A percentile compares a stretch with the other conserved stretches of the same genome.
These are phyloP conservation scores for Neofusicoccum umdonicola DNA, from an alignment of 2,329 filamentous ascomycete genomes.

Conservation along the genomic window DNA sequence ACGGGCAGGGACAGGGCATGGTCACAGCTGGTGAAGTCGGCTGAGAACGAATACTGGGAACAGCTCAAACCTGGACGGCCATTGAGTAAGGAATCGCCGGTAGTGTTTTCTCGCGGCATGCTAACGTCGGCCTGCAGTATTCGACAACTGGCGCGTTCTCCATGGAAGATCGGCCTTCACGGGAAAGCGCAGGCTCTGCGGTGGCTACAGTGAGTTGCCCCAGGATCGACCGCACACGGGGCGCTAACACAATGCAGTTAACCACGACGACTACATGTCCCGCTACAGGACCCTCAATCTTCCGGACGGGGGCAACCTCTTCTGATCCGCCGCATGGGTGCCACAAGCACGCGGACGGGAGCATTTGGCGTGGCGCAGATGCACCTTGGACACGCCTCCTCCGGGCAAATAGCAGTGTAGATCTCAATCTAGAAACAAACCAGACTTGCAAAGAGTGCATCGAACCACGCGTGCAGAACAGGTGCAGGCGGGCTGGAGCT, in stretches of 20 bases:
- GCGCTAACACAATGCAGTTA: slow-evolving; percentile 19
- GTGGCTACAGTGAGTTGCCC: slow-evolving; percentile 73
- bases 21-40: slow-evolving; percentile 64
- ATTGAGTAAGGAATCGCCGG: slow-evolving; percentile 57
- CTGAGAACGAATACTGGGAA: slow-evolving; percentile 71
- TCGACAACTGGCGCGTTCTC: slow-evolving; percentile 93
- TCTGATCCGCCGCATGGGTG: background rate
- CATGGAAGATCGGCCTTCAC: slow-evolving; percentile 83
- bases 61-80: slow-evolving; percentile 77
- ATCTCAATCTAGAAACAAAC: no score
- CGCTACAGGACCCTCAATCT: slow-evolving; percentile 15
- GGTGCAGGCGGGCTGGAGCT: no score
- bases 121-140: slow-evolving; percentile 55
- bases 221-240: no score
- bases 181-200: slow-evolving; percentile 83
- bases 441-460: no score
- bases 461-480: no score
- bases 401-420: no score
- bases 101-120: background rate
- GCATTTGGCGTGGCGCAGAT: no score
- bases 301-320: background rate
- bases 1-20: slow-evolving; percentile 54
- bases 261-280: slow-evolving; percentile 23
- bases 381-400: no score
- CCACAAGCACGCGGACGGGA: no score